Conservation (phyloP, 768 basidiomycete species). For the Xerocomellus chrysenteron region DNA sequence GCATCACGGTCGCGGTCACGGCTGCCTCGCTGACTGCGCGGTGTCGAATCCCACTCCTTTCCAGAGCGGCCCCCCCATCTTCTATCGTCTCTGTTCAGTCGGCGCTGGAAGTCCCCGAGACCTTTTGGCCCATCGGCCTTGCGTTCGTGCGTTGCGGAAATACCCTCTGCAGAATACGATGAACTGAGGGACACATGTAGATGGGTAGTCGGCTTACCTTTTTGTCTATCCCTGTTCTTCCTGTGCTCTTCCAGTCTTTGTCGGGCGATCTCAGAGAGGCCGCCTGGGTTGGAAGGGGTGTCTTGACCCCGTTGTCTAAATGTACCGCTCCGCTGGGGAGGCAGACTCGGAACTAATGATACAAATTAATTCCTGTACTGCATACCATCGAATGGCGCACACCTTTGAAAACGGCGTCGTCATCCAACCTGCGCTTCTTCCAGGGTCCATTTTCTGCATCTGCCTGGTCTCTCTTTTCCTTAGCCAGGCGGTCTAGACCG, state of each 20-base stretch:
- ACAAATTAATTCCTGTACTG: neutral
- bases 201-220: slow-evolving; percentile 41
- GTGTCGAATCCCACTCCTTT: slow-evolving; percentile 58
- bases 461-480: slow-evolving; percentile 76
- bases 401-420: slow-evolving; percentile 89
- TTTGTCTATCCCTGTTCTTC: slow-evolving; percentile 63
- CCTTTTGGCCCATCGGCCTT: slow-evolving; percentile 65
- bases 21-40: slow-evolving; percentile 53
- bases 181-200: neutral
- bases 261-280: slow-evolving; percentile 75
- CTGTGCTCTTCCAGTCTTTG: slow-evolving; percentile 76
- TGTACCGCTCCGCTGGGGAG: slow-evolving; percentile 54
- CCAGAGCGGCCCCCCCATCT: slow-evolving; percentile 41
- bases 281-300: slow-evolving; percentile 91
- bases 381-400: slow-evolving; percentile 10
- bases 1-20: slow-evolving; percentile 50
- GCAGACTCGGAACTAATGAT: slow-evolving; percentile 71
- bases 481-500: slow-evolving; percentile 85
- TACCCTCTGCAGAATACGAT: slow-evolving; percentile 55
- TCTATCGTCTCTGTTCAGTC: slow-evolving; percentile 76
- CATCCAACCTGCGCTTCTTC: slow-evolving; percentile 60
- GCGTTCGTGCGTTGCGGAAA: slow-evolving; percentile 56
- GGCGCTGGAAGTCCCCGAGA: slow-evolving; percentile 90
- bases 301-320: slow-evolving; percentile 78
- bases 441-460: slow-evolving; percentile 45